Conservation (phyloP, 345 rosid genomes). For the Mallotus nudiflorus region DNA sequence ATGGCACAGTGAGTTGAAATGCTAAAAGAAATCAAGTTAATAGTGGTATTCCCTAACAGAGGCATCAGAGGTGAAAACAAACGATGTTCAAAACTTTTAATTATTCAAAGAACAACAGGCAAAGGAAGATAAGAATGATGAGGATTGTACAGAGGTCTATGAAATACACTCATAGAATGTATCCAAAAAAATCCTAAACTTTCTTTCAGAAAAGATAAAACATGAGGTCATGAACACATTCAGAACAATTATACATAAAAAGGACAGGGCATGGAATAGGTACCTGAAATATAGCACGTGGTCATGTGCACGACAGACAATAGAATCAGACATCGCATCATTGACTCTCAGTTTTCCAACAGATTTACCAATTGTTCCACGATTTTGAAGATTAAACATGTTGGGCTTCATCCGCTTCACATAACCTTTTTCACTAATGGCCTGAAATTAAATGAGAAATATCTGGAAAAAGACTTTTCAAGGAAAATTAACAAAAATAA, state of each 20-base stretch:
- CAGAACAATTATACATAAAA: neutral
- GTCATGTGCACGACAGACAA: conserved; percentile 92
- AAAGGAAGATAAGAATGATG: no score
- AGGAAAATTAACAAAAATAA: neutral
- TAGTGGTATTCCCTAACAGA: neutral
- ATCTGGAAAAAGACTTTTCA: conserved; percentile 6
- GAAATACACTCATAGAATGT: no score
- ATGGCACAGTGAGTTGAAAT: no score
- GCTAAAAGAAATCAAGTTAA: no score
- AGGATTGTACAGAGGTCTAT: no score
- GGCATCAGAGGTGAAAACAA: neutral
- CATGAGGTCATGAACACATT: neutral
- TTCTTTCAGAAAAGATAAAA: no score
- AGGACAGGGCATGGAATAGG: neutral
- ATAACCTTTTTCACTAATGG: conserved; percentile 93
- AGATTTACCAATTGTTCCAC: conserved; percentile 96
- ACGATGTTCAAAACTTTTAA: no score
- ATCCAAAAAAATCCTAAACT: no score
- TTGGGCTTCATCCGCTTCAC: conserved; percentile 87
- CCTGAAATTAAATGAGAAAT: conserved; percentile 50
- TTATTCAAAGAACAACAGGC: no score
- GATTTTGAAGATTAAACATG: conserved; percentile 89
- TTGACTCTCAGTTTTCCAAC: conserved; percentile 86
- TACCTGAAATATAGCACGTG: conserved; percentile 93
- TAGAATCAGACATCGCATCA: conserved; percentile 93